Base-by-base conservation (phyloP, 2,329 filamentous ascomycete genomes). In the Pseudogymnoascus sp. region DNA sequence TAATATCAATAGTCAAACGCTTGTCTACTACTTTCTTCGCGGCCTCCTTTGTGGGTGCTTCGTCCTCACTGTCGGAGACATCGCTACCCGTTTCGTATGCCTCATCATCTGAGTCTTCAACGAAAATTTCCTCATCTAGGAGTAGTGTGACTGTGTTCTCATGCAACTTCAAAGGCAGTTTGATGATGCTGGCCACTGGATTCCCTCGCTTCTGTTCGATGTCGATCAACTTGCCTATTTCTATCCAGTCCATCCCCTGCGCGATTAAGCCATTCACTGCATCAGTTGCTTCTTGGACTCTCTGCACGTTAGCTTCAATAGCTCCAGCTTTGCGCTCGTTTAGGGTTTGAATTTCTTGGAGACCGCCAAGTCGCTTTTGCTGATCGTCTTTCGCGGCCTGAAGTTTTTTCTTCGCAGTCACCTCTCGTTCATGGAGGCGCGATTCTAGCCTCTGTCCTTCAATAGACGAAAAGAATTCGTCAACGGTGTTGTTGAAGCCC, bases 161-260 rank as follows among this genome's bases (percentile, higher is more conserved):
- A n/a, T 91, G 82, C 2, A 99, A 80, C 69, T 95, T 96, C 60
- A 99, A 76, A 0, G 94, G 93, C 16, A 96, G 77, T 72, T 89
- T 90, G 70, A 99, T 96, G 49, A 92, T 86, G 63, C 88, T 83
- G 1, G 94, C 94, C 6, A 99, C 92, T 0, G 90, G 85, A 67
- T 99, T 99, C 28, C 85, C 81, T 58, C 87, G 82, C 64, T 80
- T 85, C 73, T 95, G 90, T 72, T 97, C 93, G 67, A 91, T 84
- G 72, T 96, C 91, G 60, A 99, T 90, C 65, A 99, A 77, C 63
- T 88, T 89, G 8, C 84, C 91, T 69, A 97, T 92, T 67, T 97
- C 90, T 9, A 91, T 86, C 94, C 94, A 99, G 69, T 99, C 94
- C 92, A 97, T 97, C 9, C 93, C 93, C 71, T 96, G 91, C 4